Conservation (phyloP, 306 rosid genomes). For the Trifolium dubium region DNA sequence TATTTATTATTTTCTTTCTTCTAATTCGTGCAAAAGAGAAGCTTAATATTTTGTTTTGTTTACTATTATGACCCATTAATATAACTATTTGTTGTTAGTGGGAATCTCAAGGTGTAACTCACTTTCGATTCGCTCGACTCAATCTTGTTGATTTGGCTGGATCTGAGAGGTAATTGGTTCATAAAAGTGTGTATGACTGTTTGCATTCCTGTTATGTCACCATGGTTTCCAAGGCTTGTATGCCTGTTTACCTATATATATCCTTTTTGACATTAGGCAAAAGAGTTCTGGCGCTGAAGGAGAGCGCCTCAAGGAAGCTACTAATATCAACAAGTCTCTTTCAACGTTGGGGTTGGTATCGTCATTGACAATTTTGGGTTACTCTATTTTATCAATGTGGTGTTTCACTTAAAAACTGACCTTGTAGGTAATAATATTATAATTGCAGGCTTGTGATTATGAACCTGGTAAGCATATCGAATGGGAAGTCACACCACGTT, state of each 20-base stretch:
- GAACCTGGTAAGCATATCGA: constrained; percentile 83
- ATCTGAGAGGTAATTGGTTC: constrained; percentile 82
- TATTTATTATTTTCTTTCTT: not conserved
- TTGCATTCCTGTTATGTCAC: not conserved
- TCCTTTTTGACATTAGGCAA: constrained; percentile 64
- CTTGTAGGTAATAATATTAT: constrained; percentile 32
- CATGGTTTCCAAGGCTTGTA: not conserved
- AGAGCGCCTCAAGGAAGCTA: constrained; percentile 98
- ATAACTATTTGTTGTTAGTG: constrained; percentile 62
- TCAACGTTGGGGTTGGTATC: constrained; percentile 87
- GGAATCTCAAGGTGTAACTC: constrained; percentile 97
- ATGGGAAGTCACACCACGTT: constrained; percentile 93
- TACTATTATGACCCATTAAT: constrained; percentile 21
- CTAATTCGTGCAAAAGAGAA: constrained; percentile 21
- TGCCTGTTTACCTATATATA: not conserved
- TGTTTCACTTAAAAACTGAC: constrained; percentile 25
- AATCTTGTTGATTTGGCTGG: constrained; percentile 99
- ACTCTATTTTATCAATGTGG: constrained; percentile 22
- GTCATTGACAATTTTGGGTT: constrained; percentile 28
- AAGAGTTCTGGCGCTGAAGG: constrained; percentile 99
- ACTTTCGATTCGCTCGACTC: constrained; percentile 91
- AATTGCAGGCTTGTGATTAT: constrained; percentile 92
- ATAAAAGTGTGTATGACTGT: constrained; percentile 13
- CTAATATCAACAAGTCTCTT: constrained; percentile 96
- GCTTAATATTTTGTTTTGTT: constrained; percentile 20